These are phyloP conservation scores for Solanum ossicruentum DNA, from an alignment of 257 asterid genomes.

Conservation along the genomic window DNA sequence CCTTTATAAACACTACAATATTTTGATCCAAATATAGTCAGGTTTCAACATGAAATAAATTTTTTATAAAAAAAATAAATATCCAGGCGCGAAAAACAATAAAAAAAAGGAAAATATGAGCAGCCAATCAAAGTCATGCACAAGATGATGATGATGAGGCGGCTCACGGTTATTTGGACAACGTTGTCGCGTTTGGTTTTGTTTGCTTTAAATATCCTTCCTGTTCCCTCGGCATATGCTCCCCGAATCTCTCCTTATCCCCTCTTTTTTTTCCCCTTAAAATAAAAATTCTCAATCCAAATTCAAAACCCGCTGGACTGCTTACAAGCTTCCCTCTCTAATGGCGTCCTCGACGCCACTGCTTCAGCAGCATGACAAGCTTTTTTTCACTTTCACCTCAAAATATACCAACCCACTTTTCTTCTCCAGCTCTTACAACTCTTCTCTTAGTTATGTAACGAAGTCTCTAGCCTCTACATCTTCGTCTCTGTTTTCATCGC, in stretches of 20 bases:
- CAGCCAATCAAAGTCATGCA: slow-evolving; percentile 29
- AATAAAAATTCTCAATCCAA: slow-evolving; percentile 2
- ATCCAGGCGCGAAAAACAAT: too few species aligned
- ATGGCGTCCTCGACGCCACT: slow-evolving; percentile 50
- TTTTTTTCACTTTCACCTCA: slow-evolving; percentile 1
- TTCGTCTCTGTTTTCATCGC: slow-evolving; percentile 13
- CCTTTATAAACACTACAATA: too few species aligned
- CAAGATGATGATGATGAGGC: slow-evolving; percentile 7
- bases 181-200: background rate
- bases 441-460: slow-evolving; percentile 8
- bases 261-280: slow-evolving; percentile 7
- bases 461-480: slow-evolving; percentile 18
- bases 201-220: background rate
- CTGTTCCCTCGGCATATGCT: slow-evolving; percentile 36
- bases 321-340: background rate
- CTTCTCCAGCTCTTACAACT: slow-evolving; percentile 23
- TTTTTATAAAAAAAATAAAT: too few species aligned
- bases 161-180: background rate
- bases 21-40: too few species aligned
- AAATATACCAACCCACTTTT: background rate
- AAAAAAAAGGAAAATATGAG: slow-evolving; percentile 2
- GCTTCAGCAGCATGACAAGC: slow-evolving; percentile 15
- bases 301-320: slow-evolving; percentile 3
- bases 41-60: too few species aligned
- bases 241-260: slow-evolving; percentile 43